Percentiles rank a stretch among this genome's conserved stretches.
phyloP scores from a whole-genome alignment of 2,329 filamentous ascomycete genomes.

The Diaporthe helianthi region DNA sequence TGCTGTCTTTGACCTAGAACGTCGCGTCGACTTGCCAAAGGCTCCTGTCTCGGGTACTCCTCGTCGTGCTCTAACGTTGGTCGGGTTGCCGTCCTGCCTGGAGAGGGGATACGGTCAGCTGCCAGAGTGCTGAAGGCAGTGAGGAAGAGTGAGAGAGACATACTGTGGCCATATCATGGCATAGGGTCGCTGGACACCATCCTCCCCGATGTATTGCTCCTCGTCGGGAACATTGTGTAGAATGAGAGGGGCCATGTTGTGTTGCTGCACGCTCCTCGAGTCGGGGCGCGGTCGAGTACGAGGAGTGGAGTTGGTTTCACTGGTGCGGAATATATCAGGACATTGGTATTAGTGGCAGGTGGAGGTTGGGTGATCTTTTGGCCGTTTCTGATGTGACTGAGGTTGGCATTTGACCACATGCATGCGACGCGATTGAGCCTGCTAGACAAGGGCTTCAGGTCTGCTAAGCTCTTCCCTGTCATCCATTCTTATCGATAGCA shows the following conservation, averaged over 20 bases:
- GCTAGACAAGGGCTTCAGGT: not conserved
- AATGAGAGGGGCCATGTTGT: constrained; percentile 67
- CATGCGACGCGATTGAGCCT: constrained; percentile 19
- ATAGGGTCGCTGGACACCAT: constrained; percentile 70
- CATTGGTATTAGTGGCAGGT: not conserved
- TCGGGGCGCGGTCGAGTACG: not conserved
- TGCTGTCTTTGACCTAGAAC: constrained; percentile 67
- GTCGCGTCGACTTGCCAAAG: constrained; percentile 71
- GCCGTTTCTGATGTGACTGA: not conserved
- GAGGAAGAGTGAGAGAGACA: constrained; percentile 14
- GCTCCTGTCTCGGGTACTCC: constrained; percentile 67
- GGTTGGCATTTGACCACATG: not conserved
- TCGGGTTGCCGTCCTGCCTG: constrained; percentile 61
- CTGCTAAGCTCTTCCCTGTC: constrained; percentile 23
- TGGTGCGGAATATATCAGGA: not conserved
- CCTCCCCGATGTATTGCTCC: constrained; percentile 70
- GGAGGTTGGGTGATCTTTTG: not conserved
- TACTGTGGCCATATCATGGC: constrained; percentile 72
- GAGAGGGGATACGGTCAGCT: constrained; percentile 53
- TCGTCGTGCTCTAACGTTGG: constrained; percentile 57
- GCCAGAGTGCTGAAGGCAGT: constrained; percentile 9
- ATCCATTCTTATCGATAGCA: constrained; percentile 9
- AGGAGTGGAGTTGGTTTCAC: no score
- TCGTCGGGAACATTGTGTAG: constrained; percentile 74
- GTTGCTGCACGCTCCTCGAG: constrained; percentile 3